phyloP scores from a whole-genome alignment of 768 basidiomycete genomes.

The Rhizopogon vulgaris region DNA sequence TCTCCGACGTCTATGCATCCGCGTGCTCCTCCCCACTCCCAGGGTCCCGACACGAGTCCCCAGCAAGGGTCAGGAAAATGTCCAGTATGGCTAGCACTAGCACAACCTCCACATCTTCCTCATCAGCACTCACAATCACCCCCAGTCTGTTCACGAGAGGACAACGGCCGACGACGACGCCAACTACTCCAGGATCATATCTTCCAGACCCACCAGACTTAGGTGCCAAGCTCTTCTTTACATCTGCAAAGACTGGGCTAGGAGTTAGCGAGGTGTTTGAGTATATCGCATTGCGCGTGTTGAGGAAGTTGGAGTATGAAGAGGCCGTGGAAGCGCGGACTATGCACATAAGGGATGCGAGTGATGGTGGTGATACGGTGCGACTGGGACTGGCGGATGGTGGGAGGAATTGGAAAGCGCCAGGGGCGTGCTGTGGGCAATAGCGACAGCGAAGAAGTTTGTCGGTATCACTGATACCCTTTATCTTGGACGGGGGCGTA shows the following conservation, averaged over 20 bases:
- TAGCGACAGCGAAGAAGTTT: neutral
- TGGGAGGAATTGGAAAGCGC: slow-evolving; percentile 4
- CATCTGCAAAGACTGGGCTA: slow-evolving; percentile 73
- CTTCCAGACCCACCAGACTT: slow-evolving; percentile 31
- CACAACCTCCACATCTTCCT: slow-evolving; percentile 33
- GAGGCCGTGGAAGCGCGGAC: slow-evolving; percentile 45
- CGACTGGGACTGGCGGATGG: slow-evolving; percentile 21
- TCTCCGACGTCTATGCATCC: slow-evolving; percentile 57
- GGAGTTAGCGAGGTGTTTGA: slow-evolving; percentile 72
- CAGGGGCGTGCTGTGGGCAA: slow-evolving; percentile 17
- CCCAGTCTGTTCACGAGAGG: slow-evolving; percentile 48
- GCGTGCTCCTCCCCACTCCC: slow-evolving; percentile 57
- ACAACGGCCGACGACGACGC: slow-evolving; percentile 11
- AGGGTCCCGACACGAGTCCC: slow-evolving; percentile 21
- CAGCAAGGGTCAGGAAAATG: slow-evolving; percentile 18
- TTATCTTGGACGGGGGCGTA: neutral
- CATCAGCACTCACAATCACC: slow-evolving; percentile 52
- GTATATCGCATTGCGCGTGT: slow-evolving; percentile 62
- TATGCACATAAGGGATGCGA: slow-evolving; percentile 34
- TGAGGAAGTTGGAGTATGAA: slow-evolving; percentile 60
- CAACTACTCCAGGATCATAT: slow-evolving; percentile 10
- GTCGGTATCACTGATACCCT: neutral
- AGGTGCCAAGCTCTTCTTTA: slow-evolving; percentile 65
- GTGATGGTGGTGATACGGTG: slow-evolving; percentile 30
- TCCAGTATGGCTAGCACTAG: slow-evolving; percentile 23